Percentiles rank a stretch among this genome's conserved stretches.
Evolutionary conservation across 768 basidiomycete species (phyloP).

Genomic region (Boletellus emodensis): DNA sequence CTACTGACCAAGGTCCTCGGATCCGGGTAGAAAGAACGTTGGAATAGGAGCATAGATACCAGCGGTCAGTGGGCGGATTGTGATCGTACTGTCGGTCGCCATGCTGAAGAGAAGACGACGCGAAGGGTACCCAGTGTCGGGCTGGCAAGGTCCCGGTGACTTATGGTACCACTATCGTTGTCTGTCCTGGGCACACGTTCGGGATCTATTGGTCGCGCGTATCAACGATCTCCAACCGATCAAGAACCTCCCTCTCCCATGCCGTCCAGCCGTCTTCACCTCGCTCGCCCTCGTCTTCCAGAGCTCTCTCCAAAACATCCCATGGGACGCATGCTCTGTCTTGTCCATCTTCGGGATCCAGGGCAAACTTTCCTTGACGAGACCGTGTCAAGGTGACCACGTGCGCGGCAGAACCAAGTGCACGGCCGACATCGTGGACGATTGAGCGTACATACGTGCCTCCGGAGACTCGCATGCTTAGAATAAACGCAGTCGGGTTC

Average conservation of each 20-base stretch:
- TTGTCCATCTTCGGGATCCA: slow-evolving; percentile 47
- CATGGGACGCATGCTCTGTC: slow-evolving; percentile 68
- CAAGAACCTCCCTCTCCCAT: slow-evolving; percentile 84
- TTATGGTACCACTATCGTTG: too few species aligned
- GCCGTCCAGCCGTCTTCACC: slow-evolving; percentile 65
- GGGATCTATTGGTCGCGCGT: slow-evolving; percentile 11
- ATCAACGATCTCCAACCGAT: slow-evolving; percentile 58
- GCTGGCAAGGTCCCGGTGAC: too few species aligned
- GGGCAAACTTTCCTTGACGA: slow-evolving; percentile 79
- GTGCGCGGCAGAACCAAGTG: slow-evolving; percentile 84
- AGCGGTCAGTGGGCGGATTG: slow-evolving; percentile 55
- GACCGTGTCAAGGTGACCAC: slow-evolving; percentile 87
- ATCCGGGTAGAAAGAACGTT: slow-evolving; percentile 71
- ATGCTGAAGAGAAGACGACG: neutral
- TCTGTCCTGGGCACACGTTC: too few species aligned
- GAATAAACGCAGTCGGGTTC: slow-evolving; percentile 72
- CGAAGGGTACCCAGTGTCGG: neutral
- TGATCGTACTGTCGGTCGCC: too few species aligned
- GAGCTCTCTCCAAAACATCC: slow-evolving; percentile 65
- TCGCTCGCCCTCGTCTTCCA: slow-evolving; percentile 45
- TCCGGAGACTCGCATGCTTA: slow-evolving; percentile 91
- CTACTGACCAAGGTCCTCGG: slow-evolving; percentile 78
- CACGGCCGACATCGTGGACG: slow-evolving; percentile 86
- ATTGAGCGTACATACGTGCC: slow-evolving; percentile 97
- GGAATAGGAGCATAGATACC: slow-evolving; percentile 87